Conservation (phyloP, 73 alveolate genomes). For the Effrenium voratum region DNA sequence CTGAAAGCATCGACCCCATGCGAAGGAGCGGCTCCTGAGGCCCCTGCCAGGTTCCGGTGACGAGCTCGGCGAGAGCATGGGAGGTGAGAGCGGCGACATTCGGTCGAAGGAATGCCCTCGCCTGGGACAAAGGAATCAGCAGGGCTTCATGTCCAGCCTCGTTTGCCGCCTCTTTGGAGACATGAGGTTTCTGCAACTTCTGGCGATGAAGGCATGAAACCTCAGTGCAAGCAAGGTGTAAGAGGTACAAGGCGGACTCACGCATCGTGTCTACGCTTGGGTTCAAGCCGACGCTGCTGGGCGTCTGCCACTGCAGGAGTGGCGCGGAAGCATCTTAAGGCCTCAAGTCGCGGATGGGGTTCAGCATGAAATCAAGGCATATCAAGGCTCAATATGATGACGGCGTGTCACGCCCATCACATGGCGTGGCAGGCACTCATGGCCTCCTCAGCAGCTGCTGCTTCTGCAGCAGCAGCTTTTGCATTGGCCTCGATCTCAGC, state of each 20-base stretch:
- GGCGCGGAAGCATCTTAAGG: slow-evolving; percentile 72
- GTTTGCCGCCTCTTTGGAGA: slow-evolving; percentile 63
- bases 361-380: background rate
- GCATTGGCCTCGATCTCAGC: slow-evolving; percentile 68
- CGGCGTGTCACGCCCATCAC: background rate
- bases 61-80: slow-evolving; percentile 49
- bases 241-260: too few relatives aligned
- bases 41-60: slow-evolving; percentile 53
- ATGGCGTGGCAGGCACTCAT: background rate
- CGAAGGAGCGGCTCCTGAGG: background rate
- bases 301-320: slow-evolving; percentile 68
- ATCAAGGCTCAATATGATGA: background rate
- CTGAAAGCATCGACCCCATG: background rate
- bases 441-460: slow-evolving; percentile 86
- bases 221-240: too few relatives aligned
- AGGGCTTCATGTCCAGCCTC: too few relatives aligned
- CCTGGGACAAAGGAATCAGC: too few relatives aligned
- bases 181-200: slow-evolving; percentile 78
- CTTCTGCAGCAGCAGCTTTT: slow-evolving; percentile 47
- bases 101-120: slow-evolving; percentile 50
- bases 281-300: slow-evolving; percentile 28
- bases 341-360: background rate
- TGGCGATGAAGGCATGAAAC: slow-evolving; percentile 81
- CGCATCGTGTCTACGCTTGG: background rate
- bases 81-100: slow-evolving; percentile 67